These are phyloP conservation scores for Acer negundo DNA, from an alignment of 345 rosid species.

Conservation along the genomic window DNA sequence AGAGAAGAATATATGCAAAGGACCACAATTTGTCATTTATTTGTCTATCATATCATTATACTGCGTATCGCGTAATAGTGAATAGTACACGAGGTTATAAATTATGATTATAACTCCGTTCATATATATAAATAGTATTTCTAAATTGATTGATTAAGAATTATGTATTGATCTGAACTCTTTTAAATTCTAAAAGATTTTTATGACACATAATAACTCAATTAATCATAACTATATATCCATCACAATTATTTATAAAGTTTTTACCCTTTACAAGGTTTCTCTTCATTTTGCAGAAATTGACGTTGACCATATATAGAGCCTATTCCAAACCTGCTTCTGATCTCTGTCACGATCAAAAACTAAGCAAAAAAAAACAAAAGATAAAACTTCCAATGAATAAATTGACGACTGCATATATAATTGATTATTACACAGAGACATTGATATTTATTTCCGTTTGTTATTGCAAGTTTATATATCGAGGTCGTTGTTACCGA, in stretches of 20 bases:
- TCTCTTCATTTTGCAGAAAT: not conserved
- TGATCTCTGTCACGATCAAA: not conserved
- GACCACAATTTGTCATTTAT: slow-evolving; percentile 42
- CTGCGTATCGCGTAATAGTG: slow-evolving; percentile 5
- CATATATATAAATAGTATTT: too few relatives aligned
- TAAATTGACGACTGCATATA: too few relatives aligned
- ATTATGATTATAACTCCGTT: too few relatives aligned
- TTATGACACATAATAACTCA: too few relatives aligned
- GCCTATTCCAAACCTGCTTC: not conserved
- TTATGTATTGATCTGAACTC: not conserved
- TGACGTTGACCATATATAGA: not conserved
- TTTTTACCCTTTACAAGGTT: not conserved
- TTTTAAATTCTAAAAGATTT: not conserved
- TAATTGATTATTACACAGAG: too few relatives aligned
- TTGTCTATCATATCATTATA: slow-evolving; percentile 11
- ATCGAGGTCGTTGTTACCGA: too few relatives aligned
- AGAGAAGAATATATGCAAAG: slow-evolving; percentile 30
- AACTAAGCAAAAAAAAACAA: not conserved
- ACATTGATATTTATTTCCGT: too few relatives aligned
- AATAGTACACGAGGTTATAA: not conserved
- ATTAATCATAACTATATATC: too few relatives aligned
- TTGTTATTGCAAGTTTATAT: too few relatives aligned
- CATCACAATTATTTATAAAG: too few relatives aligned
- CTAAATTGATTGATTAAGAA: too few relatives aligned
- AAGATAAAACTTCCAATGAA: not conserved